Evolutionary conservation across 2,329 filamentous ascomycete genomes (phyloP).

Genomic region (Phialophora expanda): DNA sequence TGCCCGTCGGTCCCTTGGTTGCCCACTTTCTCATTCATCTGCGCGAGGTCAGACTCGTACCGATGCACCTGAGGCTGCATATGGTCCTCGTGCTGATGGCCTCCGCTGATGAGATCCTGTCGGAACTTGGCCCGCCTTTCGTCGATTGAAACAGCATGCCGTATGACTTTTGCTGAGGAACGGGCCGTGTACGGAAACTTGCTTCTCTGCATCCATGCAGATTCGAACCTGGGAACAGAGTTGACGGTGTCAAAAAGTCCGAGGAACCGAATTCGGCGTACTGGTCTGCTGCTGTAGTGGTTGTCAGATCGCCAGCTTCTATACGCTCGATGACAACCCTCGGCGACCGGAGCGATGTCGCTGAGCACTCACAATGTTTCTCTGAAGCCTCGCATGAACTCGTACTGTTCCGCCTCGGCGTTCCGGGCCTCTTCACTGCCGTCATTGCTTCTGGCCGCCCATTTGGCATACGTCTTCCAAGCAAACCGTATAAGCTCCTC

Average conservation of each 20-base stretch:
- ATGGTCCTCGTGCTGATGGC: conserved; percentile 25
- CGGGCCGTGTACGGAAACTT: conserved; percentile 69
- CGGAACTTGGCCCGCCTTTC: conserved; percentile 64
- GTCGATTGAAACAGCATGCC: conserved; percentile 64
- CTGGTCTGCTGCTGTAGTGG: conserved; percentile 60
- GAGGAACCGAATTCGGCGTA: conserved; percentile 74
- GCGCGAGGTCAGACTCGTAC: conserved; percentile 23
- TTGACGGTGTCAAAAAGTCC: conserved; percentile 85
- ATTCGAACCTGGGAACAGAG: conserved; percentile 77
- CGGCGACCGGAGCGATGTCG: not conserved
- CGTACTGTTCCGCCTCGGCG: conserved; percentile 67
- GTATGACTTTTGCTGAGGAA: conserved; percentile 60
- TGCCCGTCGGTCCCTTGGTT: conserved; percentile 1
- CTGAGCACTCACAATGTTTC: conserved; percentile 68
- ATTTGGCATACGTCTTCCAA: conserved; percentile 79
- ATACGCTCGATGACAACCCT: not conserved
- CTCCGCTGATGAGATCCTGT: conserved; percentile 60
- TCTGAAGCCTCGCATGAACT: conserved; percentile 78
- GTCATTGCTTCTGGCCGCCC: conserved; percentile 57
- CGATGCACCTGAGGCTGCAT: conserved; percentile 17
- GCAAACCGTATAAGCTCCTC: conserved; percentile 85
- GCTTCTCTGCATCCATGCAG: conserved; percentile 72
- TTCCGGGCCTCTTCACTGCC: conserved; percentile 49
- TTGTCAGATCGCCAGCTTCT: not conserved
- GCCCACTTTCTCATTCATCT: conserved; percentile 23